phyloP scores from a whole-genome alignment of 1,139 yeast species.

The Suhomyces anneliseae region DNA sequence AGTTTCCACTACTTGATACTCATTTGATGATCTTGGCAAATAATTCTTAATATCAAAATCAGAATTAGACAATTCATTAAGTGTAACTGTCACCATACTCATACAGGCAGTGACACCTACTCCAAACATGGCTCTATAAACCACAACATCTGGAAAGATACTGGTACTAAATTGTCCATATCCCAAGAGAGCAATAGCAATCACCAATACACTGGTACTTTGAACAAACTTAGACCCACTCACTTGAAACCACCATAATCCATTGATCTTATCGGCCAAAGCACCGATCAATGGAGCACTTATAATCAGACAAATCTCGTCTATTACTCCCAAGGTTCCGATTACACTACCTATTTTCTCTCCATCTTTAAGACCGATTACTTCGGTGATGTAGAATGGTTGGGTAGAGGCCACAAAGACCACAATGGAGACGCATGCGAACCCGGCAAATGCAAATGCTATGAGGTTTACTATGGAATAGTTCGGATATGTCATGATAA shows the following conservation, averaged over 20 bases:
- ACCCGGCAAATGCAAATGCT: constrained; percentile 33
- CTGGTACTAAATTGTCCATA: constrained; percentile 39
- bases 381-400: constrained; percentile 62
- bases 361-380: constrained; percentile 41
- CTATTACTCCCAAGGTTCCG: constrained; percentile 63
- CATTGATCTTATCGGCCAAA: constrained; percentile 52
- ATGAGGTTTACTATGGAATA: constrained; percentile 17
- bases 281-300: constrained; percentile 68
- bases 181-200: constrained; percentile 49
- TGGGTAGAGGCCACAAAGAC: constrained; percentile 71
- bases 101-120: constrained; percentile 55
- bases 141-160: constrained; percentile 47
- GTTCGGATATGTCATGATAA: constrained; percentile 3
- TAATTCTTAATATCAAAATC: constrained; percentile 30
- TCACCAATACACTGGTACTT: constrained; percentile 45
- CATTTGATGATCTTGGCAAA: constrained; percentile 2
- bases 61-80: constrained; percentile 54
- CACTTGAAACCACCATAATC: constrained; percentile 11
- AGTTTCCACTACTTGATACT: constrained; percentile 4
- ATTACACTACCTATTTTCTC: constrained; percentile 54
- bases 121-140: constrained; percentile 58
- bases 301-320: constrained; percentile 56
- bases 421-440: constrained; percentile 57
- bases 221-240: constrained; percentile 58
- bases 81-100: constrained; percentile 50